Base-by-base conservation (phyloP, 257 asterid species). In the Solanum appendiculatum region DNA sequence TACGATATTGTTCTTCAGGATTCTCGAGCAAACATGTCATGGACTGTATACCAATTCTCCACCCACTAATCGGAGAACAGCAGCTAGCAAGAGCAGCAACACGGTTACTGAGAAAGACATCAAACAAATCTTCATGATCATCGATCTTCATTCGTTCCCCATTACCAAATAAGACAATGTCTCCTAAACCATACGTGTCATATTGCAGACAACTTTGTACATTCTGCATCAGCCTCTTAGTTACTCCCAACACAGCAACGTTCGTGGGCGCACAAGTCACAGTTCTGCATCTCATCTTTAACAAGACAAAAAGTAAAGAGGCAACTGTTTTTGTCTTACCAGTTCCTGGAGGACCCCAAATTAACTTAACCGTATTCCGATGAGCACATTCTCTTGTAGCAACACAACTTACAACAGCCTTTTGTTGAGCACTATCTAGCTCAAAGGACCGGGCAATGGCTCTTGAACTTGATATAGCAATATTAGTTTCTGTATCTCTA, bases 271-370 rank as follows among this genome's bases (percentile, higher is more conserved):
- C 94, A 90, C 94, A 93, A 84, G 89, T 87, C 69, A 93, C 34
- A 12, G 93, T 88, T 88, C 92, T 90, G 81, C 91, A 83, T 40
- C 84, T 90, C 84, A 87, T 66, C 66, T 82, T 56, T 13, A 91
- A 86, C 83, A 93, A 87, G 25, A 84, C 34, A 23, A 63, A 87
- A 7, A 89, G 66, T 27, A 93, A 64, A 2, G 92, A 83, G 16
- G 92, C 88, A 15, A 90, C 85, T 9, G 96, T 93, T 39, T 89
- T 93, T 0, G 94, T 93, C 48, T 93, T 92, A 29, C 94, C 94
- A 1, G 94, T 93, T 29, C 94, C 94, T 0, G 94, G 94, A 0
- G 95, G 94, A 56, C 94, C 94, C 94, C 94, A 92, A 40, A 91
- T 87, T 84, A 93, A 88, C 92, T 90, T 91, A 16, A 90, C 91